phyloP scores from a whole-genome alignment of 106 monocot genomes.

The Hemerocallis citrina region DNA sequence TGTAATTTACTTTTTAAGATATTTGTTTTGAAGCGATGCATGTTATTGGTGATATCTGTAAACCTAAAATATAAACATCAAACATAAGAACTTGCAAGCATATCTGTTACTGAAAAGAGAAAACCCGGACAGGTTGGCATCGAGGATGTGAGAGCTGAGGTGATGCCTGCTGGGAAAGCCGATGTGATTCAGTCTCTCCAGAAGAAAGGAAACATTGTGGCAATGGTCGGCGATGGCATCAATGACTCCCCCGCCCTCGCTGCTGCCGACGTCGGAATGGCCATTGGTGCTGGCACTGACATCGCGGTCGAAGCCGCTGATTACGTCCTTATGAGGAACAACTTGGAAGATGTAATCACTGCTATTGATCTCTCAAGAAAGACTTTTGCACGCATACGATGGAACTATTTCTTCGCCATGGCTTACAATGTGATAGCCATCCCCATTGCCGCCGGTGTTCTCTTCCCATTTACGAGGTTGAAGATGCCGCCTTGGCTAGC shows the following conservation, averaged over 20 bases:
- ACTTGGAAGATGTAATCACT: slow-evolving; percentile 86
- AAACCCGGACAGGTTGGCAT: slow-evolving; percentile 94
- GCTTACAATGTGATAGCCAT: slow-evolving; percentile 78
- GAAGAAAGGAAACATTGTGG: slow-evolving; percentile 54
- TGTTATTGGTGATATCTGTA: too few relatives aligned
- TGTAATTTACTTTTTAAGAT: too few relatives aligned
- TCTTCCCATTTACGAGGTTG: slow-evolving; percentile 66
- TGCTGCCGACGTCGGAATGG: slow-evolving; percentile 90
- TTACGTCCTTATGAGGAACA: slow-evolving; percentile 80
- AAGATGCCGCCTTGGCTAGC: slow-evolving; percentile 90
- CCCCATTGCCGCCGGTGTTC: slow-evolving; percentile 77
- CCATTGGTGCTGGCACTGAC: slow-evolving; percentile 89
- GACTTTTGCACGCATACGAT: slow-evolving; percentile 72
- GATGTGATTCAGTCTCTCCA: slow-evolving; percentile 61
- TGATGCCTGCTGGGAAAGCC: slow-evolving; percentile 84
- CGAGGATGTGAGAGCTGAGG: slow-evolving; percentile 86
- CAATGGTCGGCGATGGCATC: slow-evolving; percentile 97
- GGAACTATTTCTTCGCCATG: slow-evolving; percentile 89
- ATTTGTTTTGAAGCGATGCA: too few relatives aligned
- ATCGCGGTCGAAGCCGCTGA: slow-evolving; percentile 92
- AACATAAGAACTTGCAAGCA: too few relatives aligned
- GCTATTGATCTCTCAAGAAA: slow-evolving; percentile 92
- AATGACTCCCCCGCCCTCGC: slow-evolving; percentile 94
- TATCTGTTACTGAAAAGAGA: too few relatives aligned
- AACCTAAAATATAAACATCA: too few relatives aligned